Evolutionary conservation across 176 grass and related monocot species (phyloP).

Genomic region (Puccinellia tenuiflora): DNA sequence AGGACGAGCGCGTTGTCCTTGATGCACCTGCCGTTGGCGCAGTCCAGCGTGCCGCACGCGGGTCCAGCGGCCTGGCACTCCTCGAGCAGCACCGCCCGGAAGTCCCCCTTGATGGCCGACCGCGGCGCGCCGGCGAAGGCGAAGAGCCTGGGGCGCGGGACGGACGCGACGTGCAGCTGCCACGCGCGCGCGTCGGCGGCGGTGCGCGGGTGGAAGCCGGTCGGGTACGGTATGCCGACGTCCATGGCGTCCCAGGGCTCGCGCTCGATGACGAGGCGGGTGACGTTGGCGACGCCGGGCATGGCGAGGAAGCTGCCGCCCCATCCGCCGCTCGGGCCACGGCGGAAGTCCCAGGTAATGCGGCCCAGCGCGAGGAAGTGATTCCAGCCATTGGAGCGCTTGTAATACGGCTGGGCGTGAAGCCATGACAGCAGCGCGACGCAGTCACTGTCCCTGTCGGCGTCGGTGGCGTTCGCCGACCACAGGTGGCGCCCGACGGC

Average conservation of each 20-base stretch:
- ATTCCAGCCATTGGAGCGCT: conserved; percentile 55
- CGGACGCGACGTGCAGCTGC: conserved; percentile 48
- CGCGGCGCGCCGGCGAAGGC: conserved; percentile 71
- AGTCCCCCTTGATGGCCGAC: conserved; percentile 64
- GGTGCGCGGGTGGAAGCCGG: conserved; percentile 68
- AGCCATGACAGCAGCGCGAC: conserved; percentile 60
- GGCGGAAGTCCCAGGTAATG: conserved; percentile 96
- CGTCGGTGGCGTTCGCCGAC: conserved; percentile 41
- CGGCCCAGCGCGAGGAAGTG: conserved; percentile 85
- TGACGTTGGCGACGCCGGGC: conserved; percentile 67
- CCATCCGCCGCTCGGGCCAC: conserved; percentile 39
- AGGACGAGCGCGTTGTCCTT: conserved; percentile 61
- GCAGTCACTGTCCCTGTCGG: conserved; percentile 65
- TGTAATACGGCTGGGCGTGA: conserved; percentile 43
- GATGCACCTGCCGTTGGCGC: conserved; percentile 55
- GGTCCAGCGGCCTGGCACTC: conserved; percentile 54
- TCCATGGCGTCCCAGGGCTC: conserved; percentile 80
- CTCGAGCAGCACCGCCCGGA: conserved; percentile 47
- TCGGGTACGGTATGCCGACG: conserved; percentile 87
- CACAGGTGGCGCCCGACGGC: conserved; percentile 70
- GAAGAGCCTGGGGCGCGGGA: conserved; percentile 51
- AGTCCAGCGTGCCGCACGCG: conserved; percentile 57
- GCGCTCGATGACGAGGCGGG: conserved; percentile 87
- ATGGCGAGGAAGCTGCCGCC: conserved; percentile 79
- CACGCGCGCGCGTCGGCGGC: conserved; percentile 50